Percentiles rank a stretch among this genome's conserved stretches.
These are phyloP conservation scores for Annulohypoxylon truncatum DNA, from an alignment of 2,329 filamentous ascomycete genomes.

Conservation along the genomic window DNA sequence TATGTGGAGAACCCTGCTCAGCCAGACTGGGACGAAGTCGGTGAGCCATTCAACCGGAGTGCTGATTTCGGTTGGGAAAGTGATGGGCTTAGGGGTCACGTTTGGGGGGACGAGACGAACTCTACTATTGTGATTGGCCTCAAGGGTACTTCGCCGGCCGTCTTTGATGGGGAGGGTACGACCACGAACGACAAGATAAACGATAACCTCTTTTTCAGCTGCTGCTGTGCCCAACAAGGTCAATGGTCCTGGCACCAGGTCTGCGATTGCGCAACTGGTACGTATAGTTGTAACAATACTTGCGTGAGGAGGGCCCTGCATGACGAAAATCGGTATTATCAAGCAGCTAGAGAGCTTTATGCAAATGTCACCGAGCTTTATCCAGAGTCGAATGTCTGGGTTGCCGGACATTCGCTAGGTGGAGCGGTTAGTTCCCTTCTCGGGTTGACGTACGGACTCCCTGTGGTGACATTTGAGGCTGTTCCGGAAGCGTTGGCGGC, in stretches of 20 bases:
- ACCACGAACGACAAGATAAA: conserved; percentile 98
- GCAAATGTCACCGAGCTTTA: conserved; percentile 92
- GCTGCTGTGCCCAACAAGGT: conserved; percentile 94
- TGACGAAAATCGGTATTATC: conserved; percentile 91
- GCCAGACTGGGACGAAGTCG: conserved; percentile 86
- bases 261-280: conserved; percentile 89
- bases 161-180: conserved; percentile 96
- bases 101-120: conserved; percentile 89
- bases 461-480: conserved; percentile 92
- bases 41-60: conserved; percentile 83
- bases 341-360: conserved; percentile 88
- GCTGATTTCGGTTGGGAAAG: conserved; percentile 92
- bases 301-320: conserved; percentile 81
- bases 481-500: conserved; percentile 91
- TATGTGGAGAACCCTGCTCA: conserved; percentile 80
- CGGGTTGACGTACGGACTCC: conserved; percentile 89
- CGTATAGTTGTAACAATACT: conserved; percentile 92
- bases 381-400: conserved; percentile 85
- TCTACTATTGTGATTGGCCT: conserved; percentile 89
- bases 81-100: conserved; percentile 90
- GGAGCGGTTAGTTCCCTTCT: conserved; percentile 90
- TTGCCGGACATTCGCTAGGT: conserved; percentile 91
- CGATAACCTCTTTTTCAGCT: conserved; percentile 98
- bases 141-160: conserved; percentile 89
- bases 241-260: conserved; percentile 91